These are phyloP conservation scores for Malus hybrid DNA, from an alignment of 331 rosid species.

Conservation along the genomic window DNA sequence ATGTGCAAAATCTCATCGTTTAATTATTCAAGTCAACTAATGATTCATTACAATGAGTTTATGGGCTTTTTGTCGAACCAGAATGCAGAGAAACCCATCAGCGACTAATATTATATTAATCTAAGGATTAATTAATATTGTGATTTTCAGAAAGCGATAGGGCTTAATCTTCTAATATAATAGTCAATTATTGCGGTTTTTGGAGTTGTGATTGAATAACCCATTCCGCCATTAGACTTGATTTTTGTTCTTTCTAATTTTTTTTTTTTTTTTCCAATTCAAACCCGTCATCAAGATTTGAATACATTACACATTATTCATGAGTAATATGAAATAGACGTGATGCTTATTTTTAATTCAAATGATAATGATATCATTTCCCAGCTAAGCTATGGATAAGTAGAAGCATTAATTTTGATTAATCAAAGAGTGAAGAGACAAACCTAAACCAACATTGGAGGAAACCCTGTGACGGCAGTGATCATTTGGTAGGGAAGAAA, in stretches of 20 bases:
- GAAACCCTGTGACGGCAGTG: too few species aligned
- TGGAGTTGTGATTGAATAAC: too few species aligned
- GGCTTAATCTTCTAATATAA: not conserved
- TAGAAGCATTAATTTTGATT: not conserved
- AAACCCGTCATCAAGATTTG: not conserved
- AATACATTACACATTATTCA: not conserved
- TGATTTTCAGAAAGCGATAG: not conserved
- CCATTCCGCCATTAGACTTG: not conserved
- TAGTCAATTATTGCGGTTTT: not conserved
- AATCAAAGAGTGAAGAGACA: not conserved
- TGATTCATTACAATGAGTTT: not conserved
- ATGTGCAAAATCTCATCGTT: not conserved
- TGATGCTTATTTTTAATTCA: not conserved
- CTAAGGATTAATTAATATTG: not conserved
- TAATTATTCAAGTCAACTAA: not conserved
- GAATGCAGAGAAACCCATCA: not conserved
- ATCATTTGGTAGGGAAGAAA: too few species aligned
- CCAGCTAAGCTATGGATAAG: not conserved
- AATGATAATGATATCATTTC: too few species aligned
- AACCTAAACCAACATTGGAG: not conserved
- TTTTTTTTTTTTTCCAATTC: not conserved
- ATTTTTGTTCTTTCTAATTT: not conserved
- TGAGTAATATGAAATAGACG: not conserved
- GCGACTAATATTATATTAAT: too few species aligned
- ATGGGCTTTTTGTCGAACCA: not conserved